These are phyloP conservation scores for Litchi chinensis DNA, from an alignment of 345 rosid genomes.

Conservation along the genomic window DNA sequence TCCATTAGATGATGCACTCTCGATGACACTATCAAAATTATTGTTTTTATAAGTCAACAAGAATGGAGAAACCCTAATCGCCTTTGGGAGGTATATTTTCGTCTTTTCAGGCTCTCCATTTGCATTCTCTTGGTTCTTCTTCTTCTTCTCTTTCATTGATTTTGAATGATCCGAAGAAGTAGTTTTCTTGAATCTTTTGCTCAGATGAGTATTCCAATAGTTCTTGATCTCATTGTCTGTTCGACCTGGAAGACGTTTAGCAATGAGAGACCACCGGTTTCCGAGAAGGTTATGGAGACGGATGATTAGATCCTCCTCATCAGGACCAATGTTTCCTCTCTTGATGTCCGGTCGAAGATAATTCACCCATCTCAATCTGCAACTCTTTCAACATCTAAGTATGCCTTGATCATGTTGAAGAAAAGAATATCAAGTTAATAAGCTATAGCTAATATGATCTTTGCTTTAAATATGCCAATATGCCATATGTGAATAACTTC, in stretches of 20 bases:
- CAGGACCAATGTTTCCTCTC: conserved; percentile 48
- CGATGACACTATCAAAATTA: not conserved
- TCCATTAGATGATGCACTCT: not conserved
- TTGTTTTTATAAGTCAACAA: conserved; percentile 5
- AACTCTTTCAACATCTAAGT: conserved; percentile 31
- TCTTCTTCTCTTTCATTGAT: not conserved
- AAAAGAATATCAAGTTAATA: not conserved
- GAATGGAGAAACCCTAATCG: conserved; percentile 29
- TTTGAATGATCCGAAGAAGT: not conserved
- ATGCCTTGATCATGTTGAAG: conserved; percentile 24
- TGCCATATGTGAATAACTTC: too few species aligned
- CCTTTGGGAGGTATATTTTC: conserved; percentile 43
- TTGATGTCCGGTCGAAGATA: conserved; percentile 49
- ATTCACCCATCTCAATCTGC: conserved; percentile 55
- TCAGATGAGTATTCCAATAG: conserved; percentile 46
- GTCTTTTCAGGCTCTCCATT: not conserved
- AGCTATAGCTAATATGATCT: too few species aligned
- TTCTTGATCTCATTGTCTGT: conserved; percentile 56
- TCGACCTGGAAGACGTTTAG: conserved; percentile 43
- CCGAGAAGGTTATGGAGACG: conserved; percentile 49
- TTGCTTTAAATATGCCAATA: too few species aligned
- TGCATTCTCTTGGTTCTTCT: not conserved
- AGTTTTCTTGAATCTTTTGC: conserved; percentile 21
- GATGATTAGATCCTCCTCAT: conserved; percentile 54
- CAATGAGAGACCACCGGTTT: conserved; percentile 46